phyloP scores from a whole-genome alignment of 768 basidiomycete genomes.

The Pleurotus ostreatus region DNA sequence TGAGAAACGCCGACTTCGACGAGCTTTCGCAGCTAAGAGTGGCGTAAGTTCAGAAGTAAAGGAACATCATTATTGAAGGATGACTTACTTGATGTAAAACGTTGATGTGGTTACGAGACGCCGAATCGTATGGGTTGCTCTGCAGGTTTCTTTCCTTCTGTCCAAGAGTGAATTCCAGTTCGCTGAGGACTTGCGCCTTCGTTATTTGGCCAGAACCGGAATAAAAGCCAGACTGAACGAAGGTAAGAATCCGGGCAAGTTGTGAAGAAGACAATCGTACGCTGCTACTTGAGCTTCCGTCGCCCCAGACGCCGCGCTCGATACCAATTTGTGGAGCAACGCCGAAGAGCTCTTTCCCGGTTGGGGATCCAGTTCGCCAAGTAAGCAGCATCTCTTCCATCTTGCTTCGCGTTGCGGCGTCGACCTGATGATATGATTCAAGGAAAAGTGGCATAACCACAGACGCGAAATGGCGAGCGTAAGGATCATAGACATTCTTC shows the following conservation, averaged over 20 bases:
- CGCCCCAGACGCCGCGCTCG: conserved; percentile 81
- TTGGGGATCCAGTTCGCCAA: conserved; percentile 86
- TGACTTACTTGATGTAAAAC: conserved; percentile 75
- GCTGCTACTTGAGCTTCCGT: conserved; percentile 35
- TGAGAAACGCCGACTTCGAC: conserved; percentile 81
- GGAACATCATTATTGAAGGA: background rate
- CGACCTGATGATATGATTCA: conserved; percentile 84
- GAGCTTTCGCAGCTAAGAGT: conserved; percentile 55
- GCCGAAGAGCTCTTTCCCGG: conserved; percentile 82
- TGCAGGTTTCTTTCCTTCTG: conserved; percentile 77
- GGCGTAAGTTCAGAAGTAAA: conserved; percentile 8
- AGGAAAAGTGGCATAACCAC: conserved; percentile 84
- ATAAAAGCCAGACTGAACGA: conserved; percentile 27
- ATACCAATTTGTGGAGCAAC: conserved; percentile 74
- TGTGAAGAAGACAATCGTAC: conserved; percentile 26
- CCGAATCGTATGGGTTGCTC: conserved; percentile 66
- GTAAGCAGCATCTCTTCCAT: conserved; percentile 98
- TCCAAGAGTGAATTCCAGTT: conserved; percentile 76
- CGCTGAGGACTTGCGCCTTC: conserved; percentile 76
- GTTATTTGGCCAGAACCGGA: conserved; percentile 49
- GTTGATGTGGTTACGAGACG: conserved; percentile 66
- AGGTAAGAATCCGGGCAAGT: conserved; percentile 9
- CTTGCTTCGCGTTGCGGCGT: conserved; percentile 79
- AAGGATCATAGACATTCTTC: conserved; percentile 93
- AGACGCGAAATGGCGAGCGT: conserved; percentile 78